These are phyloP conservation scores for Erythrophleum fordii DNA, from an alignment of 306 rosid genomes.

Conservation along the genomic window DNA sequence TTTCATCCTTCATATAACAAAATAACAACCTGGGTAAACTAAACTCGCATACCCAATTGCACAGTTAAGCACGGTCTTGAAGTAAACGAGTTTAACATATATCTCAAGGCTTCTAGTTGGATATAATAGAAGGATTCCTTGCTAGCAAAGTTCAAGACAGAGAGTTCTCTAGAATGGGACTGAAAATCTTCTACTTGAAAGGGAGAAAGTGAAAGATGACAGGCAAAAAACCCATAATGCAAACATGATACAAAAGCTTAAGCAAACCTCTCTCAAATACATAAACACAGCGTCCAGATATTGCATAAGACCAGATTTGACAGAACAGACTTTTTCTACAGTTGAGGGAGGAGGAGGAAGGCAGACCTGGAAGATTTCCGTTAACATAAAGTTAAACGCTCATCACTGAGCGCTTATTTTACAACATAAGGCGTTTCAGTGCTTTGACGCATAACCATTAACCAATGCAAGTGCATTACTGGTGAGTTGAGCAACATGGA, in stretches of 20 bases:
- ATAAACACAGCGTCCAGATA: constrained; percentile 13
- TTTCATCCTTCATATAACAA: too few species aligned
- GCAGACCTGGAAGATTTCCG: neutral
- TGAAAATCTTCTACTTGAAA: too few species aligned
- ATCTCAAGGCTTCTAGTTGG: neutral
- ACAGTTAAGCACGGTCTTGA: too few species aligned
- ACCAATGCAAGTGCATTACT: constrained; percentile 85
- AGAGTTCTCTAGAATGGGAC: neutral
- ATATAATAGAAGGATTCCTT: neutral
- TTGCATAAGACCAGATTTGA: neutral
- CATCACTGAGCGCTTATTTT: neutral
- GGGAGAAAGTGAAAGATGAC: neutral
- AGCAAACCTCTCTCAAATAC: neutral
- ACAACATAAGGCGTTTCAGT: constrained; percentile 29
- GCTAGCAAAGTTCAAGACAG: neutral
- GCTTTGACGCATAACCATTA: constrained; percentile 61
- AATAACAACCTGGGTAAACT: too few species aligned
- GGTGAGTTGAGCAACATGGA: constrained; percentile 69
- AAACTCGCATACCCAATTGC: too few species aligned
- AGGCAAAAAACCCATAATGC: constrained; percentile 16
- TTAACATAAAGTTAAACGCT: neutral
- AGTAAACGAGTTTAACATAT: neutral
- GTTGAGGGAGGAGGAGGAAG: neutral
- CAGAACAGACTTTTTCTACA: neutral
- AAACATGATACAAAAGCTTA: constrained; percentile 23